These are phyloP conservation scores for Daldinia eschscholtzii DNA, from an alignment of 2,329 filamentous ascomycete species.

Conservation along the genomic window DNA sequence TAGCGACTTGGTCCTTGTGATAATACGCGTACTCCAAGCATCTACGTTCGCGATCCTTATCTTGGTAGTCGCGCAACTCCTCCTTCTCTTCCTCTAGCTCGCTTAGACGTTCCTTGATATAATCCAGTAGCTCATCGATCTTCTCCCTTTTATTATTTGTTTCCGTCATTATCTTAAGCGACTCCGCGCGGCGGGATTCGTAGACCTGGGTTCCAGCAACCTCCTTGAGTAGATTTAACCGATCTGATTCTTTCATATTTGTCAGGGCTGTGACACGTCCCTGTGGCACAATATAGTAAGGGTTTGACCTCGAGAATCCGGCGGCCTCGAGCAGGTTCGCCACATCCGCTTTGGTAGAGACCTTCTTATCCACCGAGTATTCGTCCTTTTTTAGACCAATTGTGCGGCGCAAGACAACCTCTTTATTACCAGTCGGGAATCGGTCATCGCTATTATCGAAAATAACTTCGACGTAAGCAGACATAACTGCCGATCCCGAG, in stretches of 20 bases:
- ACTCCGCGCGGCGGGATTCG: constrained; percentile 90
- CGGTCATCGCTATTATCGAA: constrained; percentile 98
- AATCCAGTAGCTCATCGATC: constrained; percentile 91
- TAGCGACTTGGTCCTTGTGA: constrained; percentile 85
- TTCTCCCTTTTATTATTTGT: constrained; percentile 95
- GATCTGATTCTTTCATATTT: constrained; percentile 97
- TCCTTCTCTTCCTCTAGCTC: constrained; percentile 98
- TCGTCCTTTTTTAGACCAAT: constrained; percentile 99
- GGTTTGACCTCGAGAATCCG: constrained; percentile 96
- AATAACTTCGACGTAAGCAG: constrained; percentile 98
- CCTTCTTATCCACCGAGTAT: constrained; percentile 97
- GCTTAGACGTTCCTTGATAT: constrained; percentile 88
- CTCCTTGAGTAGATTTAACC: constrained; percentile 91
- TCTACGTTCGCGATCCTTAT: constrained; percentile 90
- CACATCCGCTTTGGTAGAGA: constrained; percentile 92
- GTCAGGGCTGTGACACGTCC: constrained; percentile 95
- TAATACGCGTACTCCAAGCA: constrained; percentile 97
- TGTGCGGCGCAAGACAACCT: constrained; percentile 90
- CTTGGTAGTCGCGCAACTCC: constrained; percentile 91
- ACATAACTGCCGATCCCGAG: constrained; percentile 97
- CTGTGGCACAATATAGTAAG: constrained; percentile 99
- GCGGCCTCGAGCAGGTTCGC: constrained; percentile 96
- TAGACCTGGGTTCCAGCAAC: constrained; percentile 99
- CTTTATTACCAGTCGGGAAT: constrained; percentile 91
- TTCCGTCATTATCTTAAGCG: constrained; percentile 95